Evolutionary conservation across 768 basidiomycete genomes (phyloP).

Genomic region (Mycena kentingensis): DNA sequence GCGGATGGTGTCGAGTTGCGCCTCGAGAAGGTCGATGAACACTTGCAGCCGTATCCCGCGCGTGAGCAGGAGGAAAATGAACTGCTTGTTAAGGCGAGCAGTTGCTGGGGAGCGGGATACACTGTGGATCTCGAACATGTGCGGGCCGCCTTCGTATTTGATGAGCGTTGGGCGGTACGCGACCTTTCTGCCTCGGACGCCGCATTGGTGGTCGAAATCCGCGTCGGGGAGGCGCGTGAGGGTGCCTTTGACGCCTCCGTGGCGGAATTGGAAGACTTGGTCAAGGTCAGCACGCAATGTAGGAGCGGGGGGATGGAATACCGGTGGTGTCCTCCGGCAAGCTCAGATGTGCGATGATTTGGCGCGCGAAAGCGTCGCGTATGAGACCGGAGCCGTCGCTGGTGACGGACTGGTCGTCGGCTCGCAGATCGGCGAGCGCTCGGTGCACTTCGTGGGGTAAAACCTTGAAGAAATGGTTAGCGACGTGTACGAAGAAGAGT

Average conservation of each 20-base stretch:
- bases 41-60: slow-evolving; percentile 17
- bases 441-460: slow-evolving; percentile 4
- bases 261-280: slow-evolving; percentile 21
- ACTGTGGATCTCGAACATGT: slow-evolving; percentile 18
- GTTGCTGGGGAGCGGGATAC: slow-evolving; percentile 13
- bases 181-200: slow-evolving; percentile 16
- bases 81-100: slow-evolving; percentile 25
- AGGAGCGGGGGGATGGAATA: not conserved
- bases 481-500: no score
- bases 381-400: slow-evolving; percentile 30
- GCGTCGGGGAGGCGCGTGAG: slow-evolving; percentile 20
- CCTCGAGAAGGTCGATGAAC: slow-evolving; percentile 19
- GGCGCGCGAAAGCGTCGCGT: slow-evolving; percentile 18
- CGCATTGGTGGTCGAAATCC: slow-evolving; percentile 14
- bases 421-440: slow-evolving; percentile 21
- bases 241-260: slow-evolving; percentile 26
- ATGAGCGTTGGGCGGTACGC: slow-evolving; percentile 24
- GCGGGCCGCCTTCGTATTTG: slow-evolving; percentile 23
- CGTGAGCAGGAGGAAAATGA: slow-evolving; percentile 24
- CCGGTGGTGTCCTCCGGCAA: slow-evolving; percentile 17
- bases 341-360: slow-evolving; percentile 7
- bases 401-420: slow-evolving; percentile 22
- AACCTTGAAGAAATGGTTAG: no score
- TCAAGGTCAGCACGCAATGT: not conserved
- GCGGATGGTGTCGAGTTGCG: slow-evolving; percentile 20